These are phyloP conservation scores for Penicillium sp. DNA, from an alignment of 2,329 filamentous ascomycete genomes.

Conservation along the genomic window DNA sequence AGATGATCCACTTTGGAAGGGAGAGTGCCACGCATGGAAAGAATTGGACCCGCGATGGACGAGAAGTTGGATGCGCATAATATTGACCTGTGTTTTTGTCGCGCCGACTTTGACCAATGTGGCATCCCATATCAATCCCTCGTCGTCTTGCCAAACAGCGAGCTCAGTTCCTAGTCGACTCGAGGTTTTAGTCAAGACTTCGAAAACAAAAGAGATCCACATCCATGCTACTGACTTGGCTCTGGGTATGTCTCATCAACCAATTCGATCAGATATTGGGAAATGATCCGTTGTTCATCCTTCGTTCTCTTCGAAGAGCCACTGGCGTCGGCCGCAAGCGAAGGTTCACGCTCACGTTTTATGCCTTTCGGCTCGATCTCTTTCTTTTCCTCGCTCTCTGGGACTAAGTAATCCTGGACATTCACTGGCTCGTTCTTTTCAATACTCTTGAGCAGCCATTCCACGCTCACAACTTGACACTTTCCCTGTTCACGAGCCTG, in stretches of 20 bases:
- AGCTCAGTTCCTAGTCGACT: neutral
- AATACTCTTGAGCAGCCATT: constrained; percentile 53
- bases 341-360: constrained; percentile 1
- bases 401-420: neutral
- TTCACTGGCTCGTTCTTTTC: neutral
- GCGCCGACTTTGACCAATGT: neutral
- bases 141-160: constrained; percentile 13
- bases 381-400: neutral
- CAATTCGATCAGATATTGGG: neutral
- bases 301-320: neutral
- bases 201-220: neutral
- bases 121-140: constrained; percentile 13
- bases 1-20: neutral
- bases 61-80: constrained; percentile 11
- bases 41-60: neutral
- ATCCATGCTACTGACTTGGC: neutral
- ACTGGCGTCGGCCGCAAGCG: neutral
- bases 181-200: neutral
- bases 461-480: constrained; percentile 55
- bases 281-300: neutral
- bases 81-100: neutral
- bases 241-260: neutral
- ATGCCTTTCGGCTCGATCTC: neutral
- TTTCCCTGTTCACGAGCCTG: constrained; percentile 45
- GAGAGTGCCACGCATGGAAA: neutral